phyloP scores from a whole-genome alignment of 768 basidiomycete genomes.

The Russula ochroleuca region DNA sequence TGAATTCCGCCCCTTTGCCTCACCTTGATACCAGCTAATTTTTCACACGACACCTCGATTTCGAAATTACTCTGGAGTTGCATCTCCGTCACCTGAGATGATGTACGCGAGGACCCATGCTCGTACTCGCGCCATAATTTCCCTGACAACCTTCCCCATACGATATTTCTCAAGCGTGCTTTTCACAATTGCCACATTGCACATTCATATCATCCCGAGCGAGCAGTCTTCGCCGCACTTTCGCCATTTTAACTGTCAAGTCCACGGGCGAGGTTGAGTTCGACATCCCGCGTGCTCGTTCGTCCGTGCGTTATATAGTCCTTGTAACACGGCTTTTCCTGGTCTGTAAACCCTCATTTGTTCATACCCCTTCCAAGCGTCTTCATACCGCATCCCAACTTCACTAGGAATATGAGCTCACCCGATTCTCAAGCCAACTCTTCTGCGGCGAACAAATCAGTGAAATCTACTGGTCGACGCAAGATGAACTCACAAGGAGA shows the following conservation, averaged over 20 bases:
- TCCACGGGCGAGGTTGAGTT: not conserved
- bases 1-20: constrained; percentile 15
- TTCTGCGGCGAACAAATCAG: too few species aligned
- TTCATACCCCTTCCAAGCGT: not conserved
- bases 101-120: not conserved
- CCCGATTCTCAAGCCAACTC: too few species aligned
- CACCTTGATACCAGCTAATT: not conserved
- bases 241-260: not conserved
- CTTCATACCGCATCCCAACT: not conserved
- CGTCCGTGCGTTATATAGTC: constrained; percentile 7
- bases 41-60: not conserved
- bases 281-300: not conserved
- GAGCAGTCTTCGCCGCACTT: not conserved
- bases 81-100: not conserved
- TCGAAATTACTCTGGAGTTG: constrained; percentile 1
- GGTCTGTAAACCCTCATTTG: not conserved
- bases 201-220: constrained; percentile 8
- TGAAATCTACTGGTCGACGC: too few species aligned
- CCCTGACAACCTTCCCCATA: not conserved
- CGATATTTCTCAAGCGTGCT: not conserved
- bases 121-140: not conserved
- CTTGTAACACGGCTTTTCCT: not conserved
- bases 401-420: not conserved
- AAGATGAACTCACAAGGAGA: not conserved
- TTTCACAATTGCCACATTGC: not conserved